Conservation (phyloP, 2,329 filamentous ascomycete species). For the Elsinoe perseae region DNA sequence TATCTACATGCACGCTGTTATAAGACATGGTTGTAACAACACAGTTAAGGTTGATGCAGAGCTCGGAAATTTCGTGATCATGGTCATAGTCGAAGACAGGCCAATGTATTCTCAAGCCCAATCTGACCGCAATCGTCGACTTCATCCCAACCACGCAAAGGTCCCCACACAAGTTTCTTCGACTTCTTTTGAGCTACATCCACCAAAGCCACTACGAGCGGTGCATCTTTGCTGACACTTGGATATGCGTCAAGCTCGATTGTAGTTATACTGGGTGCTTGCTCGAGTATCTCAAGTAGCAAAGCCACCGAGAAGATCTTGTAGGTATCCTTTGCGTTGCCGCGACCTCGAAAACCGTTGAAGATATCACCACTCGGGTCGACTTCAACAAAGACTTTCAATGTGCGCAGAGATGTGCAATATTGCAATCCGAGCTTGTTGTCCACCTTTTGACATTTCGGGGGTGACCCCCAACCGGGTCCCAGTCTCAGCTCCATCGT, state of each 20-base stretch:
- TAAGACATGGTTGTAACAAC: background rate
- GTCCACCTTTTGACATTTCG: constrained; percentile 62
- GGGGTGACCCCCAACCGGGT: constrained; percentile 64
- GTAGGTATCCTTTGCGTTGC: constrained; percentile 57
- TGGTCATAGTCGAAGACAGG: constrained; percentile 16
- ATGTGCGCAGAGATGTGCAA: constrained; percentile 49
- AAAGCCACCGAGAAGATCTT: constrained; percentile 57
- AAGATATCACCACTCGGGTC: constrained; percentile 60
- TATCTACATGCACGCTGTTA: too few relatives aligned
- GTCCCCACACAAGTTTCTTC: constrained; percentile 58
- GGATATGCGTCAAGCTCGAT: constrained; percentile 65
- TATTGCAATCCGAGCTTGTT: constrained; percentile 55
- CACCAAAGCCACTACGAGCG: constrained; percentile 56
- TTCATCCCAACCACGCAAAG: constrained; percentile 58
- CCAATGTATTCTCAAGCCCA: constrained; percentile 19
- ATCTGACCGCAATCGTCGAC: constrained; percentile 33
- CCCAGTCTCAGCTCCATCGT: constrained; percentile 63
- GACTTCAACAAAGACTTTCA: constrained; percentile 63
- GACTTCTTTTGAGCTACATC: constrained; percentile 43
- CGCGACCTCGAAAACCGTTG: constrained; percentile 52
- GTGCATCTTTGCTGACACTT: constrained; percentile 56
- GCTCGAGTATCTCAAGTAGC: constrained; percentile 49
- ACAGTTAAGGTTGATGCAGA: too few relatives aligned
- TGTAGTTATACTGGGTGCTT: constrained; percentile 48
- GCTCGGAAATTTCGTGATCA: background rate